Evolutionary conservation across 169 alveolate species (phyloP), one percentile per base, ranked within the genome.

Genomic region (Babesia bovis): DNA sequence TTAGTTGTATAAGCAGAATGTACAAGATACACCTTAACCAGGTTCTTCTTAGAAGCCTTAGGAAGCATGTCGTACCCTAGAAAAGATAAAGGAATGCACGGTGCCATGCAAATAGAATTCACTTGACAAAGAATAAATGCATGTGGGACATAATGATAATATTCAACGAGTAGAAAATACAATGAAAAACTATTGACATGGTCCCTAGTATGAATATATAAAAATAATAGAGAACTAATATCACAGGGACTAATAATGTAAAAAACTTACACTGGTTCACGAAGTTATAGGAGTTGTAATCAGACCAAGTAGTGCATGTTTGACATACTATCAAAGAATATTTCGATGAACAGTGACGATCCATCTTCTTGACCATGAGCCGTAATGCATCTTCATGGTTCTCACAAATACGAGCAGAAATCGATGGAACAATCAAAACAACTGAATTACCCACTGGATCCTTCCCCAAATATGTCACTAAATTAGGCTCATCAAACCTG

Each of bases 1-100:
- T 76, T 83, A 9, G 91, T 76, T 25, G 82, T 49, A 66, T 66
- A 72, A 17, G 84, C 86, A 17, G 91, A 82, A 59, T 87, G 93
- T 5, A 87, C 79, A 12, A 87, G 70, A 53, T 87, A 87, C 26
- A 84, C 81, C 75, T 84, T 83, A 10, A 47, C 66, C 49, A 87
- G 61, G 32, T 87, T 83, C 69, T 81, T 83, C 78, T 87, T 87
- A 35, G 69, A 66, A 40, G 45, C 75, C 71, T 76, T 77, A 32
- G 93, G 93, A 26, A 87, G 70, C 63, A 85, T 83, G 47, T 83
- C 85, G 51, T 83, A 87, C 93, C 93, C 90, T 83, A 53, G 17
- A n/a, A 12, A 49, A 32, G n/a, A n/a, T n/a, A n/a, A n/a, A n/a
- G n/a, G 38, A 57, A 53, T 53, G 10, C 7, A 26, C 6, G 9